Percentiles rank a stretch among this genome's conserved stretches.
Evolutionary conservation across 2,329 filamentous ascomycete genomes (phyloP).

Genomic region (Phialophora expanda): DNA sequence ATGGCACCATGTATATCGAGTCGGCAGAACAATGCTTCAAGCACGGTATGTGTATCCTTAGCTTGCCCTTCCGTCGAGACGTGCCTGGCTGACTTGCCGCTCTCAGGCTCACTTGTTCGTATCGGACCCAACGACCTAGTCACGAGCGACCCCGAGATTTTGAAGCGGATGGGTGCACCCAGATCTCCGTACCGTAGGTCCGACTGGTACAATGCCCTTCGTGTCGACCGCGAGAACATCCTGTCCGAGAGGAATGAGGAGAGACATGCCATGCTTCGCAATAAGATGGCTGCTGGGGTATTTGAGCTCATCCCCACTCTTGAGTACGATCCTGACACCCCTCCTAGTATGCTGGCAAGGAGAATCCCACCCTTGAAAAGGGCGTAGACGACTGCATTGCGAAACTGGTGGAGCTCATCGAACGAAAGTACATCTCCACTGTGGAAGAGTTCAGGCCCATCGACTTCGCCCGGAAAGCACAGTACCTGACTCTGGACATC

Average conservation of each 20-base stretch:
- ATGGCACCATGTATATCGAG: conserved; percentile 29
- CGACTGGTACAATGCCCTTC: conserved; percentile 32
- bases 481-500: conserved; percentile 35
- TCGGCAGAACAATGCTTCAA: conserved; percentile 24
- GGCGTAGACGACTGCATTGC: conserved; percentile 27
- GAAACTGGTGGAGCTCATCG: conserved; percentile 25
- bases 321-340: conserved; percentile 46
- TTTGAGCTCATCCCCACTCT: conserved; percentile 52
- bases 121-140: conserved; percentile 28
- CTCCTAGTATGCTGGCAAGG: conserved; percentile 32
- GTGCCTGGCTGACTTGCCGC: conserved; percentile 4
- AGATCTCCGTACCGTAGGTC: conserved; percentile 26
- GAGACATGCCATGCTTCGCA: conserved; percentile 23
- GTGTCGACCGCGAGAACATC: conserved; percentile 29
- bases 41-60: conserved; percentile 21
- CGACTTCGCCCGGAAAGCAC: conserved; percentile 29
- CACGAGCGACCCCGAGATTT: conserved; percentile 27
- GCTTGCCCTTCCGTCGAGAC: not conserved
- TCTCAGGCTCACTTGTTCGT: conserved; percentile 35
- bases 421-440: conserved; percentile 24
- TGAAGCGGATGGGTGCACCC: conserved; percentile 23
- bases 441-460: conserved; percentile 18
- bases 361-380: conserved; percentile 30
- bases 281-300: conserved; percentile 30
- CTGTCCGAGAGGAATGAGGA: conserved; percentile 31